Base-by-base conservation (phyloP, 257 asterid species). In the Datura wrightii region DNA sequence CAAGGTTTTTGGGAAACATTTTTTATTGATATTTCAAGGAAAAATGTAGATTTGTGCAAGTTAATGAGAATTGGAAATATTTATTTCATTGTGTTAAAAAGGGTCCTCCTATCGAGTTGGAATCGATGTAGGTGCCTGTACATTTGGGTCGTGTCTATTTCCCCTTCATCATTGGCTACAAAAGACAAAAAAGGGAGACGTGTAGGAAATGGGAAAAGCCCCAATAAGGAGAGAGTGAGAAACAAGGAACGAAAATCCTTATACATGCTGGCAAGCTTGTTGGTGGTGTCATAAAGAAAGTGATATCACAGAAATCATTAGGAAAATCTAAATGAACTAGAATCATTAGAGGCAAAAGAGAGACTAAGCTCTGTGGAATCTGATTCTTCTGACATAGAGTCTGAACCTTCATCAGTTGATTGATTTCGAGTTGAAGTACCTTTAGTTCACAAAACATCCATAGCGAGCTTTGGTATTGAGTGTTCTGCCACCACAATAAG, bases 211-310 rank as follows among this genome's bases (percentile, higher is more conserved):
- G n/a, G n/a, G n/a, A n/a, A n/a, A n/a, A 86, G 84, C 83, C 81
- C 54, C 5, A 84, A 48, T 36, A 88, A 88, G 60, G 88, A 85
- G 80, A 76, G 86, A 46, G 85, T 79, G 8, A 95, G 87, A 87
- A 93, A 83, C 76, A 84, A 82, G 88, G 97, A 5, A 96, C 91
- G 89, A 80, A 91, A 86, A 92, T 96, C 37, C 85, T 94, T 85
- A 93, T 89, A 87, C 91, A 92, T 8, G 93, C 94, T 3, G 95
- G 91, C 58, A 94, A 85, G 85, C 92, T 97, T 50, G 96, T 93
- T 15, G 90, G 89, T 37, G 90, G 89, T 52, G 90, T 88, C 86
- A 79, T 94, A 82, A 94, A 83, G 86, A 59, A 62, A 34, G 91
- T 85, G 11, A 74, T 94, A 65, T 90, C 98, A 16, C 87, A 90